Base-by-base conservation (phyloP, 805 yeast species). In the Wickerhamomyces bisporus region DNA sequence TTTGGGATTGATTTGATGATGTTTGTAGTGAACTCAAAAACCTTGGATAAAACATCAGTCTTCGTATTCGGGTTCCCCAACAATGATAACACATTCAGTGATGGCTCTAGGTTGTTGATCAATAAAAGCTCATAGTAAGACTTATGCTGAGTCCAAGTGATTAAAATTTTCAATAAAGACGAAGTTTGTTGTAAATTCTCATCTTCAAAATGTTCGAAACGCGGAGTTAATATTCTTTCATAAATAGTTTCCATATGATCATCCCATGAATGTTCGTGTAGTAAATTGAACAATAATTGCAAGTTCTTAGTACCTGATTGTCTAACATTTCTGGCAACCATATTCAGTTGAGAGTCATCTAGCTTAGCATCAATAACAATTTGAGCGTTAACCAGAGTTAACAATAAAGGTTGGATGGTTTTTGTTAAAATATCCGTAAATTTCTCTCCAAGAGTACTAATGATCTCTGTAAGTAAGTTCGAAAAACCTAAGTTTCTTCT, bases 101-200 rank as follows among this genome's bases (percentile, higher is more conserved):
- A 68, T 7, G 87, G 74, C 2, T 73, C 65, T 35, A 61, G 67
- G 32, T 81, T 71, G 44, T 84, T 83, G 38, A 68, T 60, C 39
- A 69, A 70, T 31, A 86, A 59, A 41, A 81, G 75, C 12, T 66
- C 65, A 33, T 70, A 62, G 27, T 81, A 66, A 17, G 64, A 62
- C 5, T 65, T 62, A 24, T 61, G 55, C 5, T 66, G 54, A 34
- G 83, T 64, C 79, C 95, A 74, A 8, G 72, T 62, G 6, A 76
- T 60, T 50, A 91, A 72, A 9, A 87, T 55, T 39, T 68, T 75
- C 75, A 89, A 63, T 31, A 91, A 56, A 0, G 95, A 73, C 0
- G 97, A 87, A 1, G 91, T 81, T 50, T 83, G 87, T 53, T 87
- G 94, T 24, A 82, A 65, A 56, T 91, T 93, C 50, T 84, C 95